These are phyloP conservation scores for Vanrija sp. DNA, from an alignment of 1,284 basidiomycete genomes.

Conservation along the genomic window DNA sequence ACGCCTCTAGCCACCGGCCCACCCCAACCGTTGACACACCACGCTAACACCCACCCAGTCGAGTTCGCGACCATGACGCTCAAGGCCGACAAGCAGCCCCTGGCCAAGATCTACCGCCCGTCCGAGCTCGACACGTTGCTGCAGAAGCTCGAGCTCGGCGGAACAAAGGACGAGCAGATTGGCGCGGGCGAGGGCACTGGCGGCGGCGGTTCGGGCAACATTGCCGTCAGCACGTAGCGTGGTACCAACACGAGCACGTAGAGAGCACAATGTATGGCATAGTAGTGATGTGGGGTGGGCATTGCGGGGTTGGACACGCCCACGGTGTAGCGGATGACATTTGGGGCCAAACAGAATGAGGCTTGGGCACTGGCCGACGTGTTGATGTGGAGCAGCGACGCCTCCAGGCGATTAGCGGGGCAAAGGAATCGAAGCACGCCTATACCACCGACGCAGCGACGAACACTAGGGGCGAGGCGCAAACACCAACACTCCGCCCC, in stretches of 20 bases:
- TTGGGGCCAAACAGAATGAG: too few species aligned
- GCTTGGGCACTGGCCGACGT: too few species aligned
- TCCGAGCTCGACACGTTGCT: conserved; percentile 86
- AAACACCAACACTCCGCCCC: too few species aligned
- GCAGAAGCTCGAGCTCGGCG: conserved; percentile 74
- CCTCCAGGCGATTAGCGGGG: too few species aligned
- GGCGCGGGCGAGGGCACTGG: conserved; percentile 46
- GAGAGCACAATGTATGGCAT: conserved; percentile 1
- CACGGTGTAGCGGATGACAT: too few species aligned
- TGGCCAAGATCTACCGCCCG: conserved; percentile 89
- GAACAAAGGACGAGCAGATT: conserved; percentile 64
- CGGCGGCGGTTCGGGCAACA: conserved; percentile 45
- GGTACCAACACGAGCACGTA: not conserved
- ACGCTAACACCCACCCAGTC: conserved; percentile 56
- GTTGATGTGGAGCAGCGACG: too few species aligned
- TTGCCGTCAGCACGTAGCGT: conserved; percentile 42
- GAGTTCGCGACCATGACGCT: conserved; percentile 93
- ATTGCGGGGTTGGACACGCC: too few species aligned
- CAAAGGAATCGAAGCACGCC: too few species aligned
- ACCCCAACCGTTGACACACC: not conserved
- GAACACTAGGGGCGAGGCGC: too few species aligned
- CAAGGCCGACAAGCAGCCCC: conserved; percentile 71
- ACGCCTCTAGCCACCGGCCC: not conserved
- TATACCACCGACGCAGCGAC: too few species aligned
- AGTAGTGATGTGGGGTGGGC: too few species aligned